Percentiles rank a stretch among this genome's conserved stretches.
These are phyloP conservation scores for Ajuga chamaepitys DNA, from an alignment of 257 asterid species.

Conservation along the genomic window DNA sequence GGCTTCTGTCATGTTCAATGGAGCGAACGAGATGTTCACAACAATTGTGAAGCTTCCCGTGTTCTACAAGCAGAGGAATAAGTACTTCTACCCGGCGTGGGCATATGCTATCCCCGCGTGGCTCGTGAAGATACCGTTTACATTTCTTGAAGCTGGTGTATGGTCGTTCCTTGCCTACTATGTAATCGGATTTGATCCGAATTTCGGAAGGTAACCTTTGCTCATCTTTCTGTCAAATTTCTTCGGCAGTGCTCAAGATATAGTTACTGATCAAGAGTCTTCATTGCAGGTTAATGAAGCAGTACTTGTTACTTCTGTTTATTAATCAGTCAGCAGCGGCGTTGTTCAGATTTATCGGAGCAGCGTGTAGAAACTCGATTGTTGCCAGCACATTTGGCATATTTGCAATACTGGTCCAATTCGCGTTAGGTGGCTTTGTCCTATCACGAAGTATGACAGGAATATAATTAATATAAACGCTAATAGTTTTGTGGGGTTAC, in stretches of 20 bases:
- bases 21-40: slow-evolving; percentile 55
- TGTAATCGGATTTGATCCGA: slow-evolving; percentile 62
- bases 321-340: slow-evolving; percentile 42
- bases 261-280: background rate
- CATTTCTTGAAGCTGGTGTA: slow-evolving; percentile 40
- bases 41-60: slow-evolving; percentile 67
- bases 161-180: slow-evolving; percentile 56
- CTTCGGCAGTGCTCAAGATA: background rate
- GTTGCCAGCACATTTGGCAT: slow-evolving; percentile 67
- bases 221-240: background rate
- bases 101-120: slow-evolving; percentile 58
- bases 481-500: background rate
- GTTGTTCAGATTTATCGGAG: slow-evolving; percentile 50
- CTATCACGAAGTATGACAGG: slow-evolving; percentile 47
- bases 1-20: slow-evolving; percentile 48
- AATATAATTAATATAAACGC: background rate
- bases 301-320: slow-evolving; percentile 37
- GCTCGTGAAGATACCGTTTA: slow-evolving; percentile 52
- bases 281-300: slow-evolving; percentile 53
- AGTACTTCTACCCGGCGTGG: slow-evolving; percentile 70
- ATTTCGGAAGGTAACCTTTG: slow-evolving; percentile 36
- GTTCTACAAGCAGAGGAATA: slow-evolving; percentile 72
- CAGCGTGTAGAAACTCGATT: slow-evolving; percentile 54
- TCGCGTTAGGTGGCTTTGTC: slow-evolving; percentile 61
- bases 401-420: slow-evolving; percentile 38